phyloP scores from a whole-genome alignment of 1,284 basidiomycete genomes.

The Wolfiporia cocos region DNA sequence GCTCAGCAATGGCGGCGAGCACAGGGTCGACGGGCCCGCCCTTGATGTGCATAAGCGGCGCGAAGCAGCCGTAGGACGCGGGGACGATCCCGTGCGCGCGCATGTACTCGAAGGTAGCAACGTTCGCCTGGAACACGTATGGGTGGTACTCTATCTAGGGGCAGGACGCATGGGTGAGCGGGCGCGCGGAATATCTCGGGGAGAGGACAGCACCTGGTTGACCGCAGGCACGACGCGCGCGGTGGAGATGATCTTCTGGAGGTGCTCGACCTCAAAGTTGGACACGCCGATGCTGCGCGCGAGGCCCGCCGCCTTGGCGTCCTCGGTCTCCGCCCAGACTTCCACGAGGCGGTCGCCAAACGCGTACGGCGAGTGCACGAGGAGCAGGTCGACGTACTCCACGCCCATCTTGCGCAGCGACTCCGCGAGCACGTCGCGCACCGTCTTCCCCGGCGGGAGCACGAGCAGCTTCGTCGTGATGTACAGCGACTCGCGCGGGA shows the following conservation, averaged over 20 bases:
- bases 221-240: conserved; percentile 62
- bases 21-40: conserved; percentile 48
- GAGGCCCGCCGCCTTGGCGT: conserved; percentile 57
- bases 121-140: conserved; percentile 57
- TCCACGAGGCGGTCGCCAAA: conserved; percentile 41
- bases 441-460: conserved; percentile 35
- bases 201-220: conserved; percentile 57
- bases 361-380: conserved; percentile 61
- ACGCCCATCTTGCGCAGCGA: conserved; percentile 57
- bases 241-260: conserved; percentile 54
- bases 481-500: conserved; percentile 50
- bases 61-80: conserved; percentile 62
- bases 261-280: conserved; percentile 68
- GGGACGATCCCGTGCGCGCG: conserved; percentile 58
- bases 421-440: conserved; percentile 43
- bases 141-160: conserved; percentile 86
- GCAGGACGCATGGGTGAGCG: too few relatives aligned
- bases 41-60: conserved; percentile 48
- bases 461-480: conserved; percentile 68
- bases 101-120: conserved; percentile 48
- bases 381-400: conserved; percentile 71
- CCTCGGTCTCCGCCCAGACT: conserved; percentile 72
- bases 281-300: conserved; percentile 80
- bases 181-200: background rate
- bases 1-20: conserved; percentile 15